Conservation (phyloP, 768 basidiomycete genomes). For the Tulasnella sp. region DNA sequence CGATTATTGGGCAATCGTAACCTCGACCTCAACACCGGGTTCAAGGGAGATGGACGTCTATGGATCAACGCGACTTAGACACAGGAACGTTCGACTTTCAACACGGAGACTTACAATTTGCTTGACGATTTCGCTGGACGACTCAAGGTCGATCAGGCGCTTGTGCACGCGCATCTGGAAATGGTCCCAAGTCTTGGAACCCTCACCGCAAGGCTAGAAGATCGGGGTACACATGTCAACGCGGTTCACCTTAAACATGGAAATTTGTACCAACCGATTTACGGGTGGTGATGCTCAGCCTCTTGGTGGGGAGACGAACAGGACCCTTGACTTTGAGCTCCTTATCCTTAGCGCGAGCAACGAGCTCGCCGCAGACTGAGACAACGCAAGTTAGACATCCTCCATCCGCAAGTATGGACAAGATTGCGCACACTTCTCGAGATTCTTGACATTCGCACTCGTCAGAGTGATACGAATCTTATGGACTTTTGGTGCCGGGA, state of each 20-base stretch:
- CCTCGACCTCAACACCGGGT: slow-evolving; percentile 98
- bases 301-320: slow-evolving; percentile 96
- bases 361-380: slow-evolving; percentile 85
- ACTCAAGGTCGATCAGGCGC: slow-evolving; percentile 97
- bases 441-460: slow-evolving; percentile 92
- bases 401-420: not conserved
- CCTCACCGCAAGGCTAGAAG: slow-evolving; percentile 92
- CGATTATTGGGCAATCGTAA: slow-evolving; percentile 58
- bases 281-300: slow-evolving; percentile 97
- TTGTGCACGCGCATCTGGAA: slow-evolving; percentile 99
- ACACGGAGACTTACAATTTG: slow-evolving; percentile 69
- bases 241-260: no score
- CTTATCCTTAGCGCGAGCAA: slow-evolving; percentile 99
- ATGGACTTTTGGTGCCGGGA: slow-evolving; percentile 86
- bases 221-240: not conserved
- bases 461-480: slow-evolving; percentile 99
- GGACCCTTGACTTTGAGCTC: slow-evolving; percentile 98
- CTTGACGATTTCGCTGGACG: slow-evolving; percentile 98
- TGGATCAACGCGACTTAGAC: not conserved
- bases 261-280: slow-evolving; percentile 65
- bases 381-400: no score
- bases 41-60: slow-evolving; percentile 98
- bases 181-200: slow-evolving; percentile 99
- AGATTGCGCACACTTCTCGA: slow-evolving; percentile 85
- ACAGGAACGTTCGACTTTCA: not conserved